Percentiles rank a stretch among this genome's conserved stretches.
These are phyloP conservation scores for Apiotrichum laibachii DNA, from an alignment of 1,284 basidiomycete genomes.

Conservation along the genomic window DNA sequence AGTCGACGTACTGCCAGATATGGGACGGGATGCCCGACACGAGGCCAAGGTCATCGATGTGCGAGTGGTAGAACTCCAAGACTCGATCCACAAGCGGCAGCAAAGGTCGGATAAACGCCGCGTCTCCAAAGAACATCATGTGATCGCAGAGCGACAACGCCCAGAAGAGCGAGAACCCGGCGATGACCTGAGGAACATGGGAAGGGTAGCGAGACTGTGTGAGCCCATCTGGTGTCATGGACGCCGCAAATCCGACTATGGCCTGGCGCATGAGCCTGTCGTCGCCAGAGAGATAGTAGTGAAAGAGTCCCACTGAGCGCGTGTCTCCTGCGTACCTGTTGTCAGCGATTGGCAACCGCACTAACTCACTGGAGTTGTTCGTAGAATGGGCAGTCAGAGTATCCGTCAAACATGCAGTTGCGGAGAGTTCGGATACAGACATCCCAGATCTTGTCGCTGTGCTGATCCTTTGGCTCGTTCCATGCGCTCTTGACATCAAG, in stretches of 20 bases:
- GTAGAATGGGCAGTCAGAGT: slow-evolving; percentile 38
- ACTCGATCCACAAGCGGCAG: slow-evolving; percentile 30
- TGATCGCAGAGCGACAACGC: slow-evolving; percentile 29
- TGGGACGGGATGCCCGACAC: slow-evolving; percentile 25
- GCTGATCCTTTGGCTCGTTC: slow-evolving; percentile 16
- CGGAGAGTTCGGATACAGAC: slow-evolving; percentile 31
- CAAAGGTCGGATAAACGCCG: slow-evolving; percentile 16
- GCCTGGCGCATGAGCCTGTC: slow-evolving; percentile 32
- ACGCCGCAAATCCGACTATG: slow-evolving; percentile 28
- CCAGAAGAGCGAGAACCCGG: slow-evolving; percentile 34
- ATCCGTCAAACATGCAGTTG: slow-evolving; percentile 39
- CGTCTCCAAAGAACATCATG: slow-evolving; percentile 27
- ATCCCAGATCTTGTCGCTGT: slow-evolving; percentile 28
- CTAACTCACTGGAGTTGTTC: slow-evolving; percentile 25
- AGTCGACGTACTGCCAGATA: slow-evolving; percentile 37
- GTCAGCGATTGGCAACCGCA: not conserved
- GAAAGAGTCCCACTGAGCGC: slow-evolving; percentile 31
- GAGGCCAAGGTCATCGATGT: slow-evolving; percentile 28
- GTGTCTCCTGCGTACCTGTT: slow-evolving; percentile 28
- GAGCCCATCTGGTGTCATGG: slow-evolving; percentile 30
- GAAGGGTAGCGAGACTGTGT: slow-evolving; percentile 33
- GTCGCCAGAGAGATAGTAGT: slow-evolving; percentile 33
- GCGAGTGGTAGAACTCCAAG: slow-evolving; percentile 28
- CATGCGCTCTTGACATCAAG: slow-evolving; percentile 26
- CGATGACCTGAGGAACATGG: slow-evolving; percentile 32